These are phyloP conservation scores for Amanita molliuscula DNA, from an alignment of 768 basidiomycete genomes.

Conservation along the genomic window DNA sequence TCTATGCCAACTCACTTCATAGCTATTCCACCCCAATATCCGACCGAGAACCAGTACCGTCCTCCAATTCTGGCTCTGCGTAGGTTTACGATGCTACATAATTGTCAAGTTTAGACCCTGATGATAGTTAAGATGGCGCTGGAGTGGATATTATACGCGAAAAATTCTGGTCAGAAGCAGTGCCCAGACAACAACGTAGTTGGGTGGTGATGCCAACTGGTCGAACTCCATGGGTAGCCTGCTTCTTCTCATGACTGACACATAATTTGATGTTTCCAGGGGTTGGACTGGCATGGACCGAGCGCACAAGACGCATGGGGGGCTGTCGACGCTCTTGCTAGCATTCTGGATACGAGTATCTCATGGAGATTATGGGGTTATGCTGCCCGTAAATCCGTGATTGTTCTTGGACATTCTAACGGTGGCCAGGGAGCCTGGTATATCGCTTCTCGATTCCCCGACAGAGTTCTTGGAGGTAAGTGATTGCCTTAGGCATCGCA, in stretches of 20 bases:
- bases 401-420: conserved; percentile 89
- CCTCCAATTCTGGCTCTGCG: conserved; percentile 58
- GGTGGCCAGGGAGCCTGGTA: conserved; percentile 90
- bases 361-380: conserved; percentile 34
- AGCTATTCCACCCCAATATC: conserved; percentile 42
- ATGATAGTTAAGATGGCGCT: conserved; percentile 59
- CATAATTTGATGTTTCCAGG: conserved; percentile 29
- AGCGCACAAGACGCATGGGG: conserved; percentile 64
- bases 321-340: conserved; percentile 44
- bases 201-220: conserved; percentile 86
- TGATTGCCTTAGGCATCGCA: conserved; percentile 3
- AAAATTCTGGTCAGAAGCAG: conserved; percentile 51
- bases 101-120: background rate
- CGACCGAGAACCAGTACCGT: conserved; percentile 16
- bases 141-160: conserved; percentile 59
- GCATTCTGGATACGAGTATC: conserved; percentile 27
- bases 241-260: background rate
- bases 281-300: conserved; percentile 89
- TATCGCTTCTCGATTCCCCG: conserved; percentile 66
- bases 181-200: conserved; percentile 45
- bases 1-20: conserved; percentile 49
- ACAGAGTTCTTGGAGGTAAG: conserved; percentile 55
- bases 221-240: conserved; percentile 66
- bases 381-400: conserved; percentile 27
- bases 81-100: conserved; percentile 18